These are phyloP conservation scores for Rhododendron kiyosumense DNA, from an alignment of 148 eudicot species.

Conservation along the genomic window DNA sequence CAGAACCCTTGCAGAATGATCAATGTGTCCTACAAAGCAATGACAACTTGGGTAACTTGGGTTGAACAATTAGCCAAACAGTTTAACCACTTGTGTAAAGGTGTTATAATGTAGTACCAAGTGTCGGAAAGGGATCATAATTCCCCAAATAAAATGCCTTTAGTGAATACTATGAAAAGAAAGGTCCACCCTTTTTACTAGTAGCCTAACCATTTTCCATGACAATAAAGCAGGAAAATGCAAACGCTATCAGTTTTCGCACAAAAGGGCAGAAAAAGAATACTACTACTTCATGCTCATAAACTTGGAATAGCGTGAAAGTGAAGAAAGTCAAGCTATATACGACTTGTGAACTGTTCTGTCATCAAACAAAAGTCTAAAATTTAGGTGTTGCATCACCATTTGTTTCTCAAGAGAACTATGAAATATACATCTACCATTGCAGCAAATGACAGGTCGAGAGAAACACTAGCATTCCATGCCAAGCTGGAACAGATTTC, in stretches of 20 bases:
- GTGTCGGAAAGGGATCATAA: not conserved
- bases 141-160: not conserved
- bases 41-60: not conserved
- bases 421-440: too few species aligned
- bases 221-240: not conserved
- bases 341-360: not conserved
- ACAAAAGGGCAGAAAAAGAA: not conserved
- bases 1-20: conserved; percentile 93
- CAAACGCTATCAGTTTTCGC: not conserved
- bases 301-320: not conserved
- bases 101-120: not conserved
- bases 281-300: not conserved
- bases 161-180: not conserved
- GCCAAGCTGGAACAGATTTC: not conserved
- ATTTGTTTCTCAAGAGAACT: not conserved
- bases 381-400: not conserved
- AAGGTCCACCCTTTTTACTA: not conserved
- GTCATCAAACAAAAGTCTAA: not conserved
- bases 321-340: not conserved
- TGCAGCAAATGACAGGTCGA: not conserved
- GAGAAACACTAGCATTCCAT: not conserved
- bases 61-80: conserved; percentile 4
- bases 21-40: conserved; percentile 65
- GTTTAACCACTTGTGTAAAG: not conserved
- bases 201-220: not conserved